phyloP scores from a whole-genome alignment of 164 flowering plant species.

The Sedum album region DNA sequence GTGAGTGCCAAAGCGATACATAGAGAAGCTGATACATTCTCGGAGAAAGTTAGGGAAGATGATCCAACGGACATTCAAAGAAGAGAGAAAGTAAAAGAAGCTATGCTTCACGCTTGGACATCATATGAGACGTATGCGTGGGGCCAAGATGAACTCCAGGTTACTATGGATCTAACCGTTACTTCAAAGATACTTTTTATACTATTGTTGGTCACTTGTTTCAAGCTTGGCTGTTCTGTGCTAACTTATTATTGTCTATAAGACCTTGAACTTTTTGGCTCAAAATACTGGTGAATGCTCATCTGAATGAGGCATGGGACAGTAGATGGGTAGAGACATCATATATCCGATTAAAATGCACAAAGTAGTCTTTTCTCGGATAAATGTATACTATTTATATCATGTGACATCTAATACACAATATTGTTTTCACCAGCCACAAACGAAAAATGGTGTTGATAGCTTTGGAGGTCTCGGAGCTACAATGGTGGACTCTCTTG shows the following conservation, averaged over 20 bases:
- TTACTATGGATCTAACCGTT: conserved; percentile 13
- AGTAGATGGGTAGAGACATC: too few species aligned
- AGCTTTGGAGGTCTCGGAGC: too few species aligned
- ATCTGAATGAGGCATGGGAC: too few species aligned
- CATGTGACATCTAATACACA: too few species aligned
- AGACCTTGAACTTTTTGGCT: not conserved
- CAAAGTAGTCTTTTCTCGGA: too few species aligned
- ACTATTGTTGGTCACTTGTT: not conserved
- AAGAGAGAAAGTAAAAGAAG: conserved; percentile 86
- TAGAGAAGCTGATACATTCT: conserved; percentile 8
- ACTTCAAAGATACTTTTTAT: not conserved
- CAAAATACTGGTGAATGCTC: too few species aligned
- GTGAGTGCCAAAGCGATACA: conserved; percentile 1
- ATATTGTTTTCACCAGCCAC: too few species aligned
- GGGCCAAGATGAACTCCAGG: conserved; percentile 99
- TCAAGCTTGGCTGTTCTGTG: not conserved
- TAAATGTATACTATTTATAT: too few species aligned
- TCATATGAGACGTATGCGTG: too few species aligned
- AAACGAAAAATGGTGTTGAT: too few species aligned
- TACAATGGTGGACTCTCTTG: too few species aligned
- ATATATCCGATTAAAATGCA: too few species aligned
- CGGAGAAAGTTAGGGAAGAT: conserved; percentile 25
- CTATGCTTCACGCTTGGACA: conserved; percentile 99
- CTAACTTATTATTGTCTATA: not conserved
- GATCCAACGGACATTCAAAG: conserved; percentile 61